Base-by-base conservation (phyloP, 78 protist species). In the Polysphondylium violaceum region DNA sequence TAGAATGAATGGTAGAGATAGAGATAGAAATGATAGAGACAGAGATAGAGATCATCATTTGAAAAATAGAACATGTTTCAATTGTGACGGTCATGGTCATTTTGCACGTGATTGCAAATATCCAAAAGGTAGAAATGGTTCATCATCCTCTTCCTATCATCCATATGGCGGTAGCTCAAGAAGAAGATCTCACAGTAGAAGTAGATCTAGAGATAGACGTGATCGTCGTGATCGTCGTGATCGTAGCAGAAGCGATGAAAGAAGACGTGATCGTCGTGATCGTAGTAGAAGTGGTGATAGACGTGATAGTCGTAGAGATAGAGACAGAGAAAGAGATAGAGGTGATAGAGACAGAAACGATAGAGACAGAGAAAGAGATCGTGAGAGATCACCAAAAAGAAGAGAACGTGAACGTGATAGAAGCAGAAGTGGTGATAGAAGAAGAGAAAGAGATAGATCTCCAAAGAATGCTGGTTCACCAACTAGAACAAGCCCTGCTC, bases 371-470 rank as follows among this genome's bases (percentile, higher is more conserved):
- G 19, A 27, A 67, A 67, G 75, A 67, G 75, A 67, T 67, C 25
- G 75, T 47, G 8, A 8, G 11, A 47, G 53, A 47, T 8, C 8
- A 56, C 14, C 53, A 47, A 47, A 23, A 40, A 40, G 58, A 7
- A 14, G 2, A 7, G 75, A 67, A 12, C 19, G 75, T 23, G 25
- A 36, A 41, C 36, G 75, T 41, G 75, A 67, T 23, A 40, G 72
- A 33, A 33, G 47, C 12, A 64, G 53, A 12, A 23, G 35, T 23
- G 35, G 25, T 41, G 56, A 43, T n/a, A 43, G 75, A 41, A 67
- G 75, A 67, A 67, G 75, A 67, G 75, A 67, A 67, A 67, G 72
- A 64, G 72, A 64, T n/a, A n/a, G n/a, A n/a, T n/a, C n/a, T n/a
- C n/a, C n/a, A n/a, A n/a, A n/a, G n/a, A n/a, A n/a, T n/a, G n/a